A percentile compares a stretch with the other conserved stretches of the same genome.
These are phyloP conservation scores for Cladophialophora psammophila DNA, from an alignment of 2,329 filamentous ascomycete species.

Conservation along the genomic window DNA sequence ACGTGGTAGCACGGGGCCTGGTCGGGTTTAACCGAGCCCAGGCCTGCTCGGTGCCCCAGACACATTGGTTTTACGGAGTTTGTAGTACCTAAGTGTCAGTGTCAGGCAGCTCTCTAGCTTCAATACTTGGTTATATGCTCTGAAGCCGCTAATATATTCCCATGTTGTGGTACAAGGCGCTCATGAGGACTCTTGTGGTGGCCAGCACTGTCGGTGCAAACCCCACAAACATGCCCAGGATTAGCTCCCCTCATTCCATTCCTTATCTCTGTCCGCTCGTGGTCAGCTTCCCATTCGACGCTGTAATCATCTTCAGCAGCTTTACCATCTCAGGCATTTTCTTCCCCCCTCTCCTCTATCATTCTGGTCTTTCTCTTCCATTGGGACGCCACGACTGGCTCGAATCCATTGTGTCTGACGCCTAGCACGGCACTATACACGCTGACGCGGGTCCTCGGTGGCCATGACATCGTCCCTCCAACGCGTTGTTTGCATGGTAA, in stretches of 20 bases:
- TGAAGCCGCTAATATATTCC: background rate
- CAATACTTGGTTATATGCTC: background rate
- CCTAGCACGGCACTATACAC: constrained; percentile 11
- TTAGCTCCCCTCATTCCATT: background rate
- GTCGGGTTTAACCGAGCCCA: background rate
- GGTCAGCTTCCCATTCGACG: constrained; percentile 25
- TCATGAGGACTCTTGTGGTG: background rate
- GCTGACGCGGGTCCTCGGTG: constrained; percentile 17
- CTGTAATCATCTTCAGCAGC: background rate
- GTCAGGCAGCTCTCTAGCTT: no score
- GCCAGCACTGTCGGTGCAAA: background rate
- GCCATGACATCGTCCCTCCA: constrained; percentile 5
- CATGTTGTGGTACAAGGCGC: background rate
- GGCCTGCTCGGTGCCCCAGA: no score
- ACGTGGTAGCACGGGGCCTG: background rate
- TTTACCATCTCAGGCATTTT: constrained; percentile 34
- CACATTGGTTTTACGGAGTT: background rate
- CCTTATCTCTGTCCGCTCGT: constrained; percentile 25
- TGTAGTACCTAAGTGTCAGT: background rate
- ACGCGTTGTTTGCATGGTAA: constrained; percentile 26
- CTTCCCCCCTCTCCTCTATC: constrained; percentile 19
- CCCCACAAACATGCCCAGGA: constrained; percentile 24
- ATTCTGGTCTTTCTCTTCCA: background rate
- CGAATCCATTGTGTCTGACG: constrained; percentile 5
- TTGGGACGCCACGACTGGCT: constrained; percentile 12